Evolutionary conservation across 1,284 basidiomycete species (phyloP), one percentile per base, ranked within the genome.

Genomic region (Xerocomus subilludens): DNA sequence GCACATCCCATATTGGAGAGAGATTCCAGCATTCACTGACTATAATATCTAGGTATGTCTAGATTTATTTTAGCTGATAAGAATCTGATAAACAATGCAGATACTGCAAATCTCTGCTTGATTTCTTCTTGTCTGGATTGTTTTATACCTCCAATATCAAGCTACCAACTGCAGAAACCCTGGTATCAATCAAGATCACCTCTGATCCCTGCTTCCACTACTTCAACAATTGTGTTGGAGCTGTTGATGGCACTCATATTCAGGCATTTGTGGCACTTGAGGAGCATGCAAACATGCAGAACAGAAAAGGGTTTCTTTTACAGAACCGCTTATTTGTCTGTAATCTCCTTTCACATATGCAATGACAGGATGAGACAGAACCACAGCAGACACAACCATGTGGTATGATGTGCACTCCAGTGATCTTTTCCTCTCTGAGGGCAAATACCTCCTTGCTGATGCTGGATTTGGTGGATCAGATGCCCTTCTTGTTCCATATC

Each of bases 301-400:
- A 66, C 47, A 13, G 73, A 4, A 82, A 83, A 59, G 81, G 81
- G 21, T 51, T 65, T n/a, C 60, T 81, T 14, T 74, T 77, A 32
- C 78, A 82, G 62, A 83, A 83, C 63, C 74, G 80, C 20, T 72
- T 83, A 2, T 78, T 79, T 21, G 65, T 77, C 53, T 79, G 80
- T 67, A 51, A 77, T 56, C 78, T 76, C 70, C 38, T 10, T 74
- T 74, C 35, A 59, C 30, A 38, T 71, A 74, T 27, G 16, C 58
- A 23, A 58, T 78, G 21, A 55, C 35, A 11, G 27, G 64, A 21
- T 66, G 51, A 25, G 79, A 80, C 59, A 76, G 79, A 13, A 74
- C 72, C 27, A 69, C 71, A 21, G 58, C 71, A 30, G 74, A 80
- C 49, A 63, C 70, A 16, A 27, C 35, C 5, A 63, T 79, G 13